Conservation (phyloP, 305 asterid genomes). For the Solanum hybrid region DNA sequence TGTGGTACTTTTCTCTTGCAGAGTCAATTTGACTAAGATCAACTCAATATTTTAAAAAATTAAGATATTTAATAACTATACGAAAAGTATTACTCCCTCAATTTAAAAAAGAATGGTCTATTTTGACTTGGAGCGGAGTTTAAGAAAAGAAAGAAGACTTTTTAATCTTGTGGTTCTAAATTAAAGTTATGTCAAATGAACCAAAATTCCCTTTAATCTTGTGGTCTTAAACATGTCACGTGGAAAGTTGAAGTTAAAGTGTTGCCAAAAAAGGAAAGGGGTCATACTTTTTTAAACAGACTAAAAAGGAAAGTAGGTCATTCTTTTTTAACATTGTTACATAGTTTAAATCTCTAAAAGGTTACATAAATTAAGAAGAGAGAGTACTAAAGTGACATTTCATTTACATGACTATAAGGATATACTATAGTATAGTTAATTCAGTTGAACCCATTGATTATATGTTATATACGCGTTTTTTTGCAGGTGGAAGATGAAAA, state of each 20-base stretch:
- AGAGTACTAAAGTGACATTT: not conserved
- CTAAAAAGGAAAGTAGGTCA: no score
- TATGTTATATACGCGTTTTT: not conserved
- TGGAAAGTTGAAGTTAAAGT: no score
- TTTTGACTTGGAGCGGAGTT: no score
- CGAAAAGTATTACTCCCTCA: no score
- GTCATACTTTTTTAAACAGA: no score
- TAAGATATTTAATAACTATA: not conserved
- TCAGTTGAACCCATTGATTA: not conserved
- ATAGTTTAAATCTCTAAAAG: not conserved
- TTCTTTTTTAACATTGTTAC: not conserved
- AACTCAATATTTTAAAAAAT: not conserved
- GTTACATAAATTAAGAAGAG: not conserved
- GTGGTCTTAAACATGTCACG: no score
- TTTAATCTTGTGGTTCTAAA: no score
- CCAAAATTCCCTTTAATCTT: no score
- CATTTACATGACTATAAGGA: not conserved
- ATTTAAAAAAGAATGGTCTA: no score
- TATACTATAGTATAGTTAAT: not conserved
- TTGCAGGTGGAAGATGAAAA: conserved; percentile 21
- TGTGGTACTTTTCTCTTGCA: fast-evolving
- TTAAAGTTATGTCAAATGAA: no score
- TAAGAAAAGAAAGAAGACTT: no score
- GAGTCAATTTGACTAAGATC: not conserved
- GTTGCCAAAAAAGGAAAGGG: no score